Evolutionary conservation across 2,329 filamentous ascomycete species (phyloP), one percentile per base, ranked within the genome.

Genomic region (Diaporthe citrichinensis): DNA sequence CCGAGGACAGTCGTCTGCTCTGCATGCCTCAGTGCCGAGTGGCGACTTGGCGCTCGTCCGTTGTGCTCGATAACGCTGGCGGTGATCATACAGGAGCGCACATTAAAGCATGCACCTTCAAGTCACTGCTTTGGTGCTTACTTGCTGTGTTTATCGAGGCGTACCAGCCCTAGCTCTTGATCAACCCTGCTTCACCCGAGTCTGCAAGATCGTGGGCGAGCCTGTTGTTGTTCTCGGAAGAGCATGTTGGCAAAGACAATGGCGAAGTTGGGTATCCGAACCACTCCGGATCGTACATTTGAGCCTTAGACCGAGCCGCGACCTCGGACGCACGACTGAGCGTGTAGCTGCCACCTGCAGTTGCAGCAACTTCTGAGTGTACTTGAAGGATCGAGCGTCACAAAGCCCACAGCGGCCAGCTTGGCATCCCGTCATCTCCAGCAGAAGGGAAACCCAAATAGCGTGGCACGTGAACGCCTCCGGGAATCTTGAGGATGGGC

Each of bases 61-160:
- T 62, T 49, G 17, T n/a, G 44, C 46, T 36, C 57, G 58, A 25
- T 15, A 73, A 51, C 31, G 55, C 41, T 73, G 71, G 23, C 20
- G 71, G 34, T 53, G 71, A 73, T 73, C 71, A 73, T 53, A 73
- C 71, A 73, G 58, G 71, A 62, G 65, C 49, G 59, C 58, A 73
- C 46, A 41, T 36, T 20, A 73, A 28, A 65, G 9, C 71, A 73
- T 39, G 65, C 49, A 69, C 15, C 65, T 55, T 31, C 15, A 53
- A 41, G 34, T 36, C 62, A 53, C 65, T 69, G 49, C 17, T 20
- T 6, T 41, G 14, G 46, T 25, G 65, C 65, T 53, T 53, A 31
- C 31, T 53, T 36, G 62, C 46, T 6, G 14, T 68, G 31, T 53
- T 51, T 17, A 34, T 14, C n/a, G 46, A 23, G 23, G 31, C 51